phyloP scores from a whole-genome alignment of 768 basidiomycete genomes.

The Austroboletus eburneus region DNA sequence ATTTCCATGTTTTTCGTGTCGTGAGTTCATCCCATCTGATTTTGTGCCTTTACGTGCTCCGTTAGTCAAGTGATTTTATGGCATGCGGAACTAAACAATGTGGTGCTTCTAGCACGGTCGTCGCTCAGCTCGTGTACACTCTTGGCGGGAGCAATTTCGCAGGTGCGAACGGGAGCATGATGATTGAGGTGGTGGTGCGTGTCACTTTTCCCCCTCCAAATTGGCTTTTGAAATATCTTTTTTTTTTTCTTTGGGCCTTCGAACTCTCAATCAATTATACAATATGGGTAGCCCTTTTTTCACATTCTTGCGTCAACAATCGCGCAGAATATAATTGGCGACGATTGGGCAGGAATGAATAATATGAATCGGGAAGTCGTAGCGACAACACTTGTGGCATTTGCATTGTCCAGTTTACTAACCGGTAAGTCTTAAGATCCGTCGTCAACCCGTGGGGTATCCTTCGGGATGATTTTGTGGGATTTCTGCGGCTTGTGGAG shows the following conservation, averaged over 20 bases:
- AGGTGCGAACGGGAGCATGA: slow-evolving; percentile 92
- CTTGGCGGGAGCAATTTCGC: slow-evolving; percentile 86
- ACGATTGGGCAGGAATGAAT: slow-evolving; percentile 38
- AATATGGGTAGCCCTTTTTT: slow-evolving; percentile 96
- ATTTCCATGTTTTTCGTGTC: slow-evolving; percentile 96
- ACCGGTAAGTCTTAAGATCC: slow-evolving; percentile 54
- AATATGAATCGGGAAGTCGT: slow-evolving; percentile 66
- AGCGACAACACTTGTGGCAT: slow-evolving; percentile 90
- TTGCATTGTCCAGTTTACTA: slow-evolving; percentile 79
- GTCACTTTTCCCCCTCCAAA: slow-evolving; percentile 1
- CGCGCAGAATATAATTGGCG: slow-evolving; percentile 48
- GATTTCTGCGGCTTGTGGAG: not conserved
- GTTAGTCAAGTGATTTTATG: not conserved
- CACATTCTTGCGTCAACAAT: slow-evolving; percentile 86
- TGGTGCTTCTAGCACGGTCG: slow-evolving; percentile 46
- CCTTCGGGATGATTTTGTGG: not conserved
- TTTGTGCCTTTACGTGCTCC: not conserved
- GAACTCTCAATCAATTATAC: no score
- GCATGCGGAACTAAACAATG: not conserved
- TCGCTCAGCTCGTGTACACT: slow-evolving; percentile 83
- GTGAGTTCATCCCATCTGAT: slow-evolving; percentile 34
- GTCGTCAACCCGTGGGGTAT: not conserved
- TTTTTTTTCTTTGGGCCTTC: not conserved
- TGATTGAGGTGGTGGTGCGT: slow-evolving; percentile 95
- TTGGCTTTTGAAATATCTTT: not conserved